Conservation (phyloP, 768 basidiomycete species). For the Austroboletus eburneus region DNA sequence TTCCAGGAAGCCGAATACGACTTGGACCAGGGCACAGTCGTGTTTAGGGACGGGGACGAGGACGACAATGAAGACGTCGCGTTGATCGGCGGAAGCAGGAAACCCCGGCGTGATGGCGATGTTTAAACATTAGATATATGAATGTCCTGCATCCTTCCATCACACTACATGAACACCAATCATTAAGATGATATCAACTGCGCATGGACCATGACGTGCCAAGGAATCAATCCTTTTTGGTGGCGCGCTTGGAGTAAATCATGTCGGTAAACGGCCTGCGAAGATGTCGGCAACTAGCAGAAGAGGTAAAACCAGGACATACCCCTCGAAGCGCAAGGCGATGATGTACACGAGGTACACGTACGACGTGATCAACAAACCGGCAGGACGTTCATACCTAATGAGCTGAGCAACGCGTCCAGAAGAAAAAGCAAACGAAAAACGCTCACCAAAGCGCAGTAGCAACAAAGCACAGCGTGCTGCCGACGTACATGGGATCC, state of each 20-base stretch:
- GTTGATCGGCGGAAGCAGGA: conserved; percentile 17
- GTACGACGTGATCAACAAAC: conserved; percentile 72
- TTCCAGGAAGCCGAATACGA: conserved; percentile 31
- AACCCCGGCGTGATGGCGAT: not conserved
- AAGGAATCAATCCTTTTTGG: conserved; percentile 17
- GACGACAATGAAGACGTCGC: conserved; percentile 13
- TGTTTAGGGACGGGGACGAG: conserved; percentile 11
- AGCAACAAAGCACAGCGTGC: conserved; percentile 84
- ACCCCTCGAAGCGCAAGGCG: conserved; percentile 91
- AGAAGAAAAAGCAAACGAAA: not conserved
- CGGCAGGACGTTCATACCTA: conserved; percentile 85
- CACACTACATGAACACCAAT: no score
- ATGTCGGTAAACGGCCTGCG: conserved; percentile 73
- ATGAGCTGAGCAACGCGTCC: not conserved
- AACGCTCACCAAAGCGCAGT: conserved; percentile 76
- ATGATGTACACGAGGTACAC: conserved; percentile 82
- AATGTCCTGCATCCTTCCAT: no score
- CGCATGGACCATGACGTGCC: no score
- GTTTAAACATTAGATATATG: not conserved
- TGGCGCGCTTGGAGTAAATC: conserved; percentile 62
- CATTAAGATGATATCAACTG: no score
- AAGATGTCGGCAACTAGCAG: not conserved
- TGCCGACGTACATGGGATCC: conserved; percentile 97
- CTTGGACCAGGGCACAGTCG: not conserved
- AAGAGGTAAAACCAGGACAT: conserved; percentile 26